Conservation (phyloP, 2,329 filamentous ascomycete genomes). For the Pseudogymnoascus sp. region DNA sequence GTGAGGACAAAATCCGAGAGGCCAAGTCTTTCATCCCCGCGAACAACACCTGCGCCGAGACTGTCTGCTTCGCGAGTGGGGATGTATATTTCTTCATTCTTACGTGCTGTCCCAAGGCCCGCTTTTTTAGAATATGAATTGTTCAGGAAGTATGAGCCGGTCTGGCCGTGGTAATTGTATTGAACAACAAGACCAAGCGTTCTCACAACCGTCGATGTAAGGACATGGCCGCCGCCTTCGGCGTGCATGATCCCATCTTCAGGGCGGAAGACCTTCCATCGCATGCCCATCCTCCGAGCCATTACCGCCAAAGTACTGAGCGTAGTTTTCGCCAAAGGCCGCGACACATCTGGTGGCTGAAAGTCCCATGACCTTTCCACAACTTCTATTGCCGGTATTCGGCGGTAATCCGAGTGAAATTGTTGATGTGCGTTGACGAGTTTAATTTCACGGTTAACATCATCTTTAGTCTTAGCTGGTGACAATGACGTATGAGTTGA, state of each 20-base stretch:
- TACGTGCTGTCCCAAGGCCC: background rate
- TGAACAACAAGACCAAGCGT: conserved; percentile 25
- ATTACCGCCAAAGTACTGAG: conserved; percentile 33
- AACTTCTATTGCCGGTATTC: conserved; percentile 25
- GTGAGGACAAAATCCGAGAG: conserved; percentile 19
- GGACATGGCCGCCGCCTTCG: conserved; percentile 33
- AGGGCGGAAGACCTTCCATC: conserved; percentile 28
- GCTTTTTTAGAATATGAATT: background rate
- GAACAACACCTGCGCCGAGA: conserved; percentile 21
- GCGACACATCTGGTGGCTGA: conserved; percentile 32
- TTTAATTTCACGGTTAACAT: background rate
- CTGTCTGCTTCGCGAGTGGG: conserved; percentile 19
- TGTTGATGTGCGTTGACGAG: background rate
- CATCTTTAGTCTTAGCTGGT: background rate
- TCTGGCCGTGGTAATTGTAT: conserved; percentile 20
- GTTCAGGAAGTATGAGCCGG: background rate
- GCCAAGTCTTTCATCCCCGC: conserved; percentile 15
- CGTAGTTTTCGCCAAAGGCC: conserved; percentile 33
- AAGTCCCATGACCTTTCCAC: conserved; percentile 36
- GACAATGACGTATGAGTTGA: background rate
- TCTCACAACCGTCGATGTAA: conserved; percentile 31
- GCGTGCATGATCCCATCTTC: conserved; percentile 29
- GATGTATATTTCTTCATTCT: conserved; percentile 23
- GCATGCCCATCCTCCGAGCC: conserved; percentile 32
- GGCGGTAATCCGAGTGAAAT: background rate